A percentile compares a stretch with the other conserved stretches of the same genome.
phyloP scores from a whole-genome alignment of 2,329 filamentous ascomycete genomes.

The Trichoderma sp. region DNA sequence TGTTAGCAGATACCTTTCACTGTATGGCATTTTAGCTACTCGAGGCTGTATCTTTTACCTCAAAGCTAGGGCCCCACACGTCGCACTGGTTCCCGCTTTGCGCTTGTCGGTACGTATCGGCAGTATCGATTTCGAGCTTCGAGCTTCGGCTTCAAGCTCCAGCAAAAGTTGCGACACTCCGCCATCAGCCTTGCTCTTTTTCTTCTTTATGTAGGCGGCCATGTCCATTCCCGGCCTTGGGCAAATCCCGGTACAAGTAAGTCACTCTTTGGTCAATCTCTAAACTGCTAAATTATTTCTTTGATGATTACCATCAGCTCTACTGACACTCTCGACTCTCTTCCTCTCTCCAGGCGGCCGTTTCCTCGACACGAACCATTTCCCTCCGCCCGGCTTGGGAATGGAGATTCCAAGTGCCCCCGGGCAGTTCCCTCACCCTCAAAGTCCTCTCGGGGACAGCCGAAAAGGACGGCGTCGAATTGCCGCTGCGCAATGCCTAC shows the following conservation, averaged over 20 bases:
- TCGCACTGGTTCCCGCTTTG: neutral
- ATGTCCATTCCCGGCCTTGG: constrained; percentile 77
- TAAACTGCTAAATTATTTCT: neutral
- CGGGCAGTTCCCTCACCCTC: constrained; percentile 43
- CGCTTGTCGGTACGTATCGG: neutral
- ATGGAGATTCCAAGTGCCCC: constrained; percentile 74
- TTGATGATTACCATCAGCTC: neutral
- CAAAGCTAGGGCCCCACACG: neutral
- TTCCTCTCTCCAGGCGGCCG: constrained; percentile 31
- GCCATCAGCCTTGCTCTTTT: neutral
- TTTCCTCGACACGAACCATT: constrained; percentile 46
- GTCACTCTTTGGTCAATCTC: constrained; percentile 13
- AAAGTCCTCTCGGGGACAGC: constrained; percentile 78
- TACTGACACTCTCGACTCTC: neutral
- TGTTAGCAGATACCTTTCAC: neutral
- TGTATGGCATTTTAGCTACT: rapidly evolving
- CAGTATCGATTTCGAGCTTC: neutral
- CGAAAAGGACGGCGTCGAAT: constrained; percentile 92
- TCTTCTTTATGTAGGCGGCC: constrained; percentile 36
- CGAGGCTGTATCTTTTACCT: neutral
- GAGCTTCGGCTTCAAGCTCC: neutral
- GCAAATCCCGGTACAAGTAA: constrained; percentile 61
- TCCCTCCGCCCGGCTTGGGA: constrained; percentile 64
- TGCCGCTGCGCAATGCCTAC: constrained; percentile 77
- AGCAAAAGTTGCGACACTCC: neutral